phyloP scores from a whole-genome alignment of 2,329 filamentous ascomycete genomes.

The Penicillium sclerotigenum region DNA sequence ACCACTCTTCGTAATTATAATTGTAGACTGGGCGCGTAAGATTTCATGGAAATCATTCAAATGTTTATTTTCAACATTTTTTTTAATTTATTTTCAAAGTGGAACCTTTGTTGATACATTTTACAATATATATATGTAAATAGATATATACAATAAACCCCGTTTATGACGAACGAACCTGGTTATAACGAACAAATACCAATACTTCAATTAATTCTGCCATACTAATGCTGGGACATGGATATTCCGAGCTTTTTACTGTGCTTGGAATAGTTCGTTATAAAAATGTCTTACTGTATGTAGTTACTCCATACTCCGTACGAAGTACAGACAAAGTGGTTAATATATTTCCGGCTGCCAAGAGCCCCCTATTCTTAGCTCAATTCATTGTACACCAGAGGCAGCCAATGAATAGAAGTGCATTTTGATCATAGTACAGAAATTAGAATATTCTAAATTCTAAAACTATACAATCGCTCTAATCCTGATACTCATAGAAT shows the following conservation, averaged over 20 bases:
- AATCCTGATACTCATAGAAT: not conserved
- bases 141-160: no score
- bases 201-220: no score
- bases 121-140: not conserved
- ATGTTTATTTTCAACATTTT: no score
- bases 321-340: not conserved
- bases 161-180: no score
- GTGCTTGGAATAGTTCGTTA: no score
- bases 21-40: not conserved
- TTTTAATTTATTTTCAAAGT: not conserved
- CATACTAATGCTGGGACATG: no score
- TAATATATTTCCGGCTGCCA: constrained; percentile 16
- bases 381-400: not conserved
- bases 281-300: no score
- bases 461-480: not conserved
- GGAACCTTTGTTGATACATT: not conserved
- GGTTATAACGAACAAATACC: no score
- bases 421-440: not conserved
- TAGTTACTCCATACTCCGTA: not conserved
- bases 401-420: not conserved
- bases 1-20: not conserved
- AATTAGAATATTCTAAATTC: not conserved
- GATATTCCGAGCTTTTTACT: no score
- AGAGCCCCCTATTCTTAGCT: constrained; percentile 17
- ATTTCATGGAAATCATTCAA: not conserved